These are phyloP conservation scores for Fermentozyma sake DNA, from an alignment of 1,139 yeast species.

Conservation along the genomic window DNA sequence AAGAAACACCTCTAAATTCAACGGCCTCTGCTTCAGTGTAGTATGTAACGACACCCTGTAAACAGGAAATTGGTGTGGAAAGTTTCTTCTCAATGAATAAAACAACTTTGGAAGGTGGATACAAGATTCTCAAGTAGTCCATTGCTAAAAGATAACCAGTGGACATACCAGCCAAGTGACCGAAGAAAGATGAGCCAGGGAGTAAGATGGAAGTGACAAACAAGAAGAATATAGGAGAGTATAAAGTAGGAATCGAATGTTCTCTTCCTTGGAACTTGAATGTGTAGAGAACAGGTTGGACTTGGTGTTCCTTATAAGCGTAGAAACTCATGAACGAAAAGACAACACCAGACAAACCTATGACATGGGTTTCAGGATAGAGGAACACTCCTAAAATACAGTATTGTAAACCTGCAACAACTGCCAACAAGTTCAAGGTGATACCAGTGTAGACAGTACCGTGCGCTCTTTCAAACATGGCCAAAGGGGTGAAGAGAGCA, in stretches of 20 bases:
- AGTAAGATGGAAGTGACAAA: slow-evolving; percentile 44
- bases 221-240: slow-evolving; percentile 55
- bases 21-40: slow-evolving; percentile 55
- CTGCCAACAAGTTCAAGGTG: slow-evolving; percentile 69
- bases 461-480: slow-evolving; percentile 65
- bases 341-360: slow-evolving; percentile 73
- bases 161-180: slow-evolving; percentile 52
- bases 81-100: slow-evolving; percentile 62
- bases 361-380: slow-evolving; percentile 50
- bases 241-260: slow-evolving; percentile 55
- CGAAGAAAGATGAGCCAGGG: slow-evolving; percentile 67
- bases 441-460: slow-evolving; percentile 90
- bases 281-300: slow-evolving; percentile 40
- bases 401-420: slow-evolving; percentile 65
- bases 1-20: slow-evolving; percentile 35
- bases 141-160: slow-evolving; percentile 47
- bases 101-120: slow-evolving; percentile 65
- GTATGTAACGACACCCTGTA: slow-evolving; percentile 52
- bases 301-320: slow-evolving; percentile 55
- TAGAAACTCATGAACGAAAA: slow-evolving; percentile 67
- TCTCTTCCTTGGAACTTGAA: slow-evolving; percentile 20
- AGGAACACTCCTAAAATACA: slow-evolving; percentile 51
- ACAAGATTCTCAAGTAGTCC: slow-evolving; percentile 52
- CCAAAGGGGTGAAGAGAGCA: slow-evolving; percentile 56
- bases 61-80: slow-evolving; percentile 42